phyloP scores from a whole-genome alignment of 192 early-diverging fungal species.

The Backusella mclennaniae region DNA sequence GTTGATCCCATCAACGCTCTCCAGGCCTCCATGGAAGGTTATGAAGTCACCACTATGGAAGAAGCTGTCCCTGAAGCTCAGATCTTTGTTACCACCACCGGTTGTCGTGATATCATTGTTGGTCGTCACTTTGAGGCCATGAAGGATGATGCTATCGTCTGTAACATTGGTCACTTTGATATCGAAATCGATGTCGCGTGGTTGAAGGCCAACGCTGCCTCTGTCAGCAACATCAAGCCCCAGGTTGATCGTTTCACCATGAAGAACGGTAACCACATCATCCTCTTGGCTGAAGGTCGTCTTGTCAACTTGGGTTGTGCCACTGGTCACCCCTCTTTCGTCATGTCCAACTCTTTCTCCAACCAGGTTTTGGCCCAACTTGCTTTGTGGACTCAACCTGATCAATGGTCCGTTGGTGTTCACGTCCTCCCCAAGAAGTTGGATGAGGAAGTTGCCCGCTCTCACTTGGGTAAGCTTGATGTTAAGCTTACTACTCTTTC shows the following conservation, averaged over 20 bases:
- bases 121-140: slow-evolving; percentile 89
- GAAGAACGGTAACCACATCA: slow-evolving; percentile 88
- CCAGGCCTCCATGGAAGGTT: slow-evolving; percentile 99
- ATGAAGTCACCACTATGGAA: slow-evolving; percentile 99
- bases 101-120: slow-evolving; percentile 97
- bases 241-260: slow-evolving; percentile 97
- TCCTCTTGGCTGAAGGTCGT: slow-evolving; percentile 98
- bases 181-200: slow-evolving; percentile 98
- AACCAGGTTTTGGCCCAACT: slow-evolving; percentile 99
- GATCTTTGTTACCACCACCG: slow-evolving; percentile 99
- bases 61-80: slow-evolving; percentile 87
- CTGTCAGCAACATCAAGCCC: slow-evolving; percentile 95
- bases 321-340: slow-evolving; percentile 98
- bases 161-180: slow-evolving; percentile 99
- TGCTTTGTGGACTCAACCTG: slow-evolving; percentile 93
- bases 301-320: slow-evolving; percentile 99
- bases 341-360: slow-evolving; percentile 99
- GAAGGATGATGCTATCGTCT: slow-evolving; percentile 99
- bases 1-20: slow-evolving; percentile 99
- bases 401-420: slow-evolving; percentile 89
- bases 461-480: slow-evolving; percentile 93
- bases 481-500: slow-evolving; percentile 90
- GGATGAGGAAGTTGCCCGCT: slow-evolving; percentile 97
- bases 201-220: slow-evolving; percentile 91
- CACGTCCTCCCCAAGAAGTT: slow-evolving; percentile 99